These are phyloP conservation scores for Inga leiocalycina DNA, from an alignment of 306 rosid genomes.

Conservation along the genomic window DNA sequence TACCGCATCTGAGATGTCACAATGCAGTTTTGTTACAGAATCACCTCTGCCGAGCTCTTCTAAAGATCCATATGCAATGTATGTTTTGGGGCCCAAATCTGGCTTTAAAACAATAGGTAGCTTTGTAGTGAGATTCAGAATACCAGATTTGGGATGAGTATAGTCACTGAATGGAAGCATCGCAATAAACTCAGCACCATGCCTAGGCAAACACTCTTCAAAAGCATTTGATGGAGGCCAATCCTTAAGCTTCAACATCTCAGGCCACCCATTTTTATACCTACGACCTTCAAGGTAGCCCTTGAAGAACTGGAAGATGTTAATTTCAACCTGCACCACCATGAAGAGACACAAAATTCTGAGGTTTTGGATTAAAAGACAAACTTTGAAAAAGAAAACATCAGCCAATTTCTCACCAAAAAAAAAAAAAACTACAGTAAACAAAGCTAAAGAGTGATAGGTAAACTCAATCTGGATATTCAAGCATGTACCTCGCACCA, in stretches of 20 bases:
- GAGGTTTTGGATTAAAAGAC: slow-evolving; percentile 12
- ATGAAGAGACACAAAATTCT: slow-evolving; percentile 24
- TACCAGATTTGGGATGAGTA: slow-evolving; percentile 65
- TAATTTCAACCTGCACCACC: slow-evolving; percentile 59
- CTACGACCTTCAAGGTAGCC: slow-evolving; percentile 66
- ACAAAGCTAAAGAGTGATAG: neutral
- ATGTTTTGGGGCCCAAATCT: slow-evolving; percentile 73
- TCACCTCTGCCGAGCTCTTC: slow-evolving; percentile 70
- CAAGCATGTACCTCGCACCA: slow-evolving; percentile 51
- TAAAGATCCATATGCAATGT: slow-evolving; percentile 61
- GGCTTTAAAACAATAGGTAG: slow-evolving; percentile 65
- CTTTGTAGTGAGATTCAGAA: slow-evolving; percentile 64
- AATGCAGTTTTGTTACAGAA: slow-evolving; percentile 69
- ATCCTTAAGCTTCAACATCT: slow-evolving; percentile 71
- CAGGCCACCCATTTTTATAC: slow-evolving; percentile 65
- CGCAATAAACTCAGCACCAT: slow-evolving; percentile 57
- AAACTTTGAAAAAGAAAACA: slow-evolving; percentile 23
- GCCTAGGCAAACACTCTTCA: slow-evolving; percentile 73
- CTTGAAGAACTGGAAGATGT: slow-evolving; percentile 56
- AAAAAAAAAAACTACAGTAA: neutral
- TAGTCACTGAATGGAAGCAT: slow-evolving; percentile 71
- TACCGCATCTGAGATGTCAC: slow-evolving; percentile 77
- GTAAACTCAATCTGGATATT: slow-evolving; percentile 26
- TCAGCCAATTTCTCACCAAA: slow-evolving; percentile 6
- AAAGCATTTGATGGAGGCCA: slow-evolving; percentile 72